Conservation (phyloP, 1,284 basidiomycete species). For the Lentinula novae-zelandiae region DNA sequence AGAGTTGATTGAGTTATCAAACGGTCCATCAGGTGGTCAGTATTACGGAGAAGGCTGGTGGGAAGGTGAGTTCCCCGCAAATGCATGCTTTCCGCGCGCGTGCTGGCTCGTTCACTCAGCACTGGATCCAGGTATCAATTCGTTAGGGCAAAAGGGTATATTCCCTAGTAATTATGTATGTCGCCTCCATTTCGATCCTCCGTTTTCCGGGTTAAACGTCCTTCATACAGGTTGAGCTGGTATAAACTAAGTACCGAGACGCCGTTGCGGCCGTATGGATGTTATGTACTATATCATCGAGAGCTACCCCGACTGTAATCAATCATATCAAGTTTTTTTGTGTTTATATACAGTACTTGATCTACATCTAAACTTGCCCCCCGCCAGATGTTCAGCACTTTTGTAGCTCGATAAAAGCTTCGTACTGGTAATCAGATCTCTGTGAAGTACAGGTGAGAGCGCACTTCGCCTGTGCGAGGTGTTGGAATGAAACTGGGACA, state of each 20-base stretch:
- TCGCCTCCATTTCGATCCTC: slow-evolving; percentile 16
- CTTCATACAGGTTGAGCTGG: slow-evolving; percentile 18
- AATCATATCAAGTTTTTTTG: too few relatives aligned
- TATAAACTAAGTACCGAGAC: slow-evolving; percentile 5
- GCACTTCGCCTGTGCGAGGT: too few relatives aligned
- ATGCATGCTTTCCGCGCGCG: not conserved
- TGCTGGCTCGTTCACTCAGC: not conserved
- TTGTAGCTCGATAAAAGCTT: too few relatives aligned
- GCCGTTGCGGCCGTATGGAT: too few relatives aligned
- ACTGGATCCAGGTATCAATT: slow-evolving; percentile 48
- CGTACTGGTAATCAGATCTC: too few relatives aligned
- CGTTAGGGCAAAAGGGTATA: slow-evolving; percentile 64
- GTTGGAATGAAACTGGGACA: too few relatives aligned
- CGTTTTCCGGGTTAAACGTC: not conserved
- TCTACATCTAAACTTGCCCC: too few relatives aligned
- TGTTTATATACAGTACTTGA: too few relatives aligned
- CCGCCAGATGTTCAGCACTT: too few relatives aligned
- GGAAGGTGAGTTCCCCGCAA: slow-evolving; percentile 52
- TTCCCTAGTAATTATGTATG: slow-evolving; percentile 84
- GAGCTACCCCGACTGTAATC: too few relatives aligned
- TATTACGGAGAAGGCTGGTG: slow-evolving; percentile 77
- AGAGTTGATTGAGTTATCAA: slow-evolving; percentile 59
- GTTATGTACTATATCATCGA: too few relatives aligned
- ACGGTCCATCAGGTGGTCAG: slow-evolving; percentile 53
- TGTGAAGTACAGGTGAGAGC: too few relatives aligned